Percentiles rank a stretch among this genome's conserved stretches.
Evolutionary conservation across 2,329 filamentous ascomycete species (phyloP).

Genomic region (Ceratocystis papillata): DNA sequence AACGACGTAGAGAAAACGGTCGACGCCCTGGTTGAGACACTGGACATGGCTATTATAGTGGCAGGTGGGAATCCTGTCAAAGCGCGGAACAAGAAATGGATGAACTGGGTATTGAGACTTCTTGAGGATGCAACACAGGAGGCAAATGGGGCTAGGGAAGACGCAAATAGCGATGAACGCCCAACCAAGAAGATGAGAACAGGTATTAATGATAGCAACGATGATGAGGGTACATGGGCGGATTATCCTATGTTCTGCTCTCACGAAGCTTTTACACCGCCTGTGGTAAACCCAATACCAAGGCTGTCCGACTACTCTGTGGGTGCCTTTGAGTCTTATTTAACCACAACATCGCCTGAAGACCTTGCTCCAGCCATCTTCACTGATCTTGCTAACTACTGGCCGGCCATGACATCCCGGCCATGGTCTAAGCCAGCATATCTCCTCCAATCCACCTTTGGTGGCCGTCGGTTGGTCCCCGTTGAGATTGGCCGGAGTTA

Average conservation of each 20-base stretch:
- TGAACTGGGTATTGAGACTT: conserved; percentile 23
- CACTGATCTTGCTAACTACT: conserved; percentile 51
- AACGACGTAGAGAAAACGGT: conserved; percentile 31
- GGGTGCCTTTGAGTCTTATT: conserved; percentile 50
- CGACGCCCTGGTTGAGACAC: conserved; percentile 47
- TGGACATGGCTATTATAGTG: conserved; percentile 65
- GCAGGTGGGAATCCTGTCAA: conserved; percentile 32
- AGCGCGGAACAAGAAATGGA: conserved; percentile 21
- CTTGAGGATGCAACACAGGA: conserved; percentile 18
- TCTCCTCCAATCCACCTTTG: conserved; percentile 61
- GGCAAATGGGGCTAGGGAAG: not conserved
- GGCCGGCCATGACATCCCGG: conserved; percentile 61
- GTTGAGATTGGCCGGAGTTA: conserved; percentile 82
- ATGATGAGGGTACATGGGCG: conserved; percentile 10
- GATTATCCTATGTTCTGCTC: conserved; percentile 19
- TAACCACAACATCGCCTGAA: conserved; percentile 34
- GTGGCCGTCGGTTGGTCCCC: conserved; percentile 68
- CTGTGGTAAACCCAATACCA: conserved; percentile 35
- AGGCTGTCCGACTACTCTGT: conserved; percentile 41
- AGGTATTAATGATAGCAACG: not conserved
- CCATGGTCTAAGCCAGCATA: conserved; percentile 68
- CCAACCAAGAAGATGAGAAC: conserved; percentile 22
- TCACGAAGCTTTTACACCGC: conserved; percentile 33
- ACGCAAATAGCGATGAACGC: conserved; percentile 15
- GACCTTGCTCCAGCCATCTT: conserved; percentile 55